Evolutionary conservation across 305 asterid species (phyloP).

Genomic region (Plantago coronopus): DNA sequence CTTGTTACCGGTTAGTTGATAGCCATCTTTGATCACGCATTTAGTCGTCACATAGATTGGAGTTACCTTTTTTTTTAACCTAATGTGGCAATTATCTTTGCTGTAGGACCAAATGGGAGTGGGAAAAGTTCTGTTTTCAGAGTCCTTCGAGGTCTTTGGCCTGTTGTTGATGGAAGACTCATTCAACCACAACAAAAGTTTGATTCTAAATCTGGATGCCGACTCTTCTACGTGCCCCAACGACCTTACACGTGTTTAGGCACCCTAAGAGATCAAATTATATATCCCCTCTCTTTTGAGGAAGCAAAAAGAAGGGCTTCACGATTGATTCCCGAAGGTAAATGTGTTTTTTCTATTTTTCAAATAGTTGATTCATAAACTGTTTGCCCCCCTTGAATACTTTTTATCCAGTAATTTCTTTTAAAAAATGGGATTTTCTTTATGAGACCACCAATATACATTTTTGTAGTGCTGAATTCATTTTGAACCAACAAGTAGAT

Average conservation of each 20-base stretch:
- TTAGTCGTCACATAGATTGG: slow-evolving; percentile 1
- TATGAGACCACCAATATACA: neutral
- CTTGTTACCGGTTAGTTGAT: slow-evolving; percentile 89
- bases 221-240: slow-evolving; percentile 90
- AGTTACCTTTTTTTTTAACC: slow-evolving; percentile 6
- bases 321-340: slow-evolving; percentile 47
- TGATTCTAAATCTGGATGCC: slow-evolving; percentile 44
- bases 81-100: slow-evolving; percentile 1
- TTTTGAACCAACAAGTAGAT: no score
- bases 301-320: slow-evolving; percentile 71
- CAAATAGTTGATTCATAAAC: no score
- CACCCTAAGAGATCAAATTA: slow-evolving; percentile 95
- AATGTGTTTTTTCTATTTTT: slow-evolving; percentile 10
- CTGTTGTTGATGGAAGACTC: slow-evolving; percentile 79
- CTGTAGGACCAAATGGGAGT: slow-evolving; percentile 96
- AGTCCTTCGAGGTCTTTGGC: slow-evolving; percentile 98
- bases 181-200: slow-evolving; percentile 49
- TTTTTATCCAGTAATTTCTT: no score
- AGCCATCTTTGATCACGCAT: slow-evolving; percentile 18
- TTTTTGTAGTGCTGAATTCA: no score
- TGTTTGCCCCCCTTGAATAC: no score
- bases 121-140: slow-evolving; percentile 97
- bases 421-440: no score
- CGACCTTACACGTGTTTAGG: slow-evolving; percentile 97
- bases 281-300: slow-evolving; percentile 78